Evolutionary conservation across 1,139 yeast genomes (phyloP).

Genomic region (Eremothecium sinecaudum): DNA sequence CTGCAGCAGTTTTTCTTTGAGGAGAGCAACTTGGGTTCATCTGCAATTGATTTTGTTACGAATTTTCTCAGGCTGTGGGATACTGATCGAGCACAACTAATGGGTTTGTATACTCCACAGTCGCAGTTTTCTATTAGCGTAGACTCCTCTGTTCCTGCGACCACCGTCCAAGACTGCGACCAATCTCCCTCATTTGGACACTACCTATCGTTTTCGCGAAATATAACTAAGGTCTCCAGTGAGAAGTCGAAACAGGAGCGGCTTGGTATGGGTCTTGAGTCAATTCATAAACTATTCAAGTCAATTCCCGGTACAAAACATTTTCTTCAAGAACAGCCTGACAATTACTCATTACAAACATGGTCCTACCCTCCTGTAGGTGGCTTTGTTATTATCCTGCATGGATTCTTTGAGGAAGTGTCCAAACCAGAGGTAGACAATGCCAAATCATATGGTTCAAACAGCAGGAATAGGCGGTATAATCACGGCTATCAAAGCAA

Average conservation of each 20-base stretch:
- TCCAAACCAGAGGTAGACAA: slow-evolving; percentile 41
- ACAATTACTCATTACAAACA: slow-evolving; percentile 66
- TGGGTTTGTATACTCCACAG: slow-evolving; percentile 67
- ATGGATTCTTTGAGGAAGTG: slow-evolving; percentile 73
- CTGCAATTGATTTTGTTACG: slow-evolving; percentile 67
- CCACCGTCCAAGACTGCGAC: slow-evolving; percentile 35
- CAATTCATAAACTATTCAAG: slow-evolving; percentile 51
- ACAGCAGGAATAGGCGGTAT: slow-evolving; percentile 31
- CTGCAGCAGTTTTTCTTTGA: slow-evolving; percentile 65
- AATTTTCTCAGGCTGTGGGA: slow-evolving; percentile 80
- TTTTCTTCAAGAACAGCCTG: slow-evolving; percentile 51
- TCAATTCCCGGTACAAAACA: slow-evolving; percentile 72
- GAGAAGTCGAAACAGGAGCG: slow-evolving; percentile 47
- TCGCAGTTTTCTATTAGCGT: slow-evolving; percentile 74
- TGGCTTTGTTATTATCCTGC: slow-evolving; percentile 69
- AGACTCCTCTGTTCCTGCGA: slow-evolving; percentile 40
- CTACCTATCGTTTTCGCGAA: slow-evolving; percentile 65
- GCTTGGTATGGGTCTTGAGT: slow-evolving; percentile 62
- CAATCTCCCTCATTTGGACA: slow-evolving; percentile 47
- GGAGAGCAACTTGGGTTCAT: slow-evolving; percentile 57
- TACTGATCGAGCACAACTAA: slow-evolving; percentile 55
- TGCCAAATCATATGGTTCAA: slow-evolving; percentile 21
- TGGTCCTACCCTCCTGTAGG: slow-evolving; percentile 62
- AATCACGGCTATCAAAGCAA: slow-evolving; percentile 23
- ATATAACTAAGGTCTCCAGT: slow-evolving; percentile 59